Conservation (phyloP, 371 early-diverging fungal genomes). For the Capillidium heterosporum region DNA sequence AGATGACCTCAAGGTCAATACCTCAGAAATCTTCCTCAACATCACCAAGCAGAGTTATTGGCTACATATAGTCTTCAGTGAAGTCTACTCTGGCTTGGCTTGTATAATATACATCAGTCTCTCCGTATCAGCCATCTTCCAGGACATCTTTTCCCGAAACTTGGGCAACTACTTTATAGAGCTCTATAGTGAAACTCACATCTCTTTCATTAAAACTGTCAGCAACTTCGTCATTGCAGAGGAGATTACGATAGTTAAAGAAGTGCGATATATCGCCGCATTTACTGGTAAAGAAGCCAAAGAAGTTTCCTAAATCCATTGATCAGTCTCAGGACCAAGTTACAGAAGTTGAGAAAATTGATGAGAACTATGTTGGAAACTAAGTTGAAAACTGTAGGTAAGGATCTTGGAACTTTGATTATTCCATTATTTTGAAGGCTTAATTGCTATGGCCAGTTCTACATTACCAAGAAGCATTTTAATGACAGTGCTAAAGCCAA, state of each 20-base stretch:
- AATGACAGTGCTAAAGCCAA: slow-evolving; percentile 78
- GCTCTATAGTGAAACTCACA: slow-evolving; percentile 99
- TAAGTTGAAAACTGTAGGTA: slow-evolving; percentile 55
- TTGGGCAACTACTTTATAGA: slow-evolving; percentile 80
- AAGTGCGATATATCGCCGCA: slow-evolving; percentile 91
- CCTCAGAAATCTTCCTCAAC: slow-evolving; percentile 68
- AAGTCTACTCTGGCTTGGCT: slow-evolving; percentile 92
- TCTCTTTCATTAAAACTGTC: slow-evolving; percentile 80
- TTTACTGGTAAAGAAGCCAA: slow-evolving; percentile 88
- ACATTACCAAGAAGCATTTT: slow-evolving; percentile 55
- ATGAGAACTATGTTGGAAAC: slow-evolving; percentile 47
- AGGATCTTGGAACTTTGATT: slow-evolving; percentile 55
- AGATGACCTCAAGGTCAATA: slow-evolving; percentile 53
- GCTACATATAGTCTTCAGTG: slow-evolving; percentile 89
- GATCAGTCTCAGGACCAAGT: slow-evolving; percentile 34
- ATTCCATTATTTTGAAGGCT: slow-evolving; percentile 70
- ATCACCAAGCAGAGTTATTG: slow-evolving; percentile 71
- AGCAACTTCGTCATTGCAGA: slow-evolving; percentile 75
- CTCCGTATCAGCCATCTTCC: slow-evolving; percentile 71
- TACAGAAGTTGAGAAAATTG: slow-evolving; percentile 36
- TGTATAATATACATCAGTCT: slow-evolving; percentile 85
- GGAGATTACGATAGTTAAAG: slow-evolving; percentile 92
- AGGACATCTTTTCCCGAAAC: slow-evolving; percentile 56
- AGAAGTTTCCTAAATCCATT: slow-evolving; percentile 41
- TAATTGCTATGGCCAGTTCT: slow-evolving; percentile 43